Conservation (phyloP, 2,329 filamentous ascomycete species). For the Talaromyces amestolkiae region DNA sequence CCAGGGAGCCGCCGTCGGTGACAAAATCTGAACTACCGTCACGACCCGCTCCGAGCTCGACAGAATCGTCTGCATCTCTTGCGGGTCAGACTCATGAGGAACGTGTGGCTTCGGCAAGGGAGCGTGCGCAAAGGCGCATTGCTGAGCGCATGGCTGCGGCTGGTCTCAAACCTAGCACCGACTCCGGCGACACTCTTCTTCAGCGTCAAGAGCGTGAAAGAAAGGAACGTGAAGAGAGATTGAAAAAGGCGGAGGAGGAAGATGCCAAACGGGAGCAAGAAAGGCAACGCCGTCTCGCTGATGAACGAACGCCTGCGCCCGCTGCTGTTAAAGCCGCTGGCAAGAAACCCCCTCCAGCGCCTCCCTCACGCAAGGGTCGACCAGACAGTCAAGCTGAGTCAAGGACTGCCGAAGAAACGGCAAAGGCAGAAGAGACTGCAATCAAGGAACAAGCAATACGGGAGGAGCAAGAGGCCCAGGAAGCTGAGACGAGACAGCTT, state of each 20-base stretch:
- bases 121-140: conserved; percentile 95
- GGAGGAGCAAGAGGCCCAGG: conserved; percentile 73
- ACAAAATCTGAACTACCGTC: conserved; percentile 25
- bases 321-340: conserved; percentile 56
- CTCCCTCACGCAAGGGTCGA: conserved; percentile 68
- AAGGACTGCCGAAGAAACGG: conserved; percentile 54
- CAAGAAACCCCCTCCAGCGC: conserved; percentile 69
- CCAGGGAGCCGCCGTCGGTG: conserved; percentile 20
- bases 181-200: conserved; percentile 73
- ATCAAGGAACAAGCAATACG: conserved; percentile 54
- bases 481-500: conserved; percentile 68
- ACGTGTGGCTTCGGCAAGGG: conserved; percentile 90
- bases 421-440: conserved; percentile 62
- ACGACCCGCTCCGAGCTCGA: conserved; percentile 46
- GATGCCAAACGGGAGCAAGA: conserved; percentile 85
- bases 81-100: conserved; percentile 90
- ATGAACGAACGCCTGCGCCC: conserved; percentile 66
- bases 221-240: conserved; percentile 79
- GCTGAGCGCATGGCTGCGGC: conserved; percentile 91
- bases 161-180: conserved; percentile 79
- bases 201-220: conserved; percentile 87
- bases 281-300: conserved; percentile 75
- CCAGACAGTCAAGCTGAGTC: conserved; percentile 59
- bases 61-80: conserved; percentile 66
- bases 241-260: conserved; percentile 89